Evolutionary conservation across 148 eudicot genomes (phyloP).

Genomic region (Vaccinium darrowii): DNA sequence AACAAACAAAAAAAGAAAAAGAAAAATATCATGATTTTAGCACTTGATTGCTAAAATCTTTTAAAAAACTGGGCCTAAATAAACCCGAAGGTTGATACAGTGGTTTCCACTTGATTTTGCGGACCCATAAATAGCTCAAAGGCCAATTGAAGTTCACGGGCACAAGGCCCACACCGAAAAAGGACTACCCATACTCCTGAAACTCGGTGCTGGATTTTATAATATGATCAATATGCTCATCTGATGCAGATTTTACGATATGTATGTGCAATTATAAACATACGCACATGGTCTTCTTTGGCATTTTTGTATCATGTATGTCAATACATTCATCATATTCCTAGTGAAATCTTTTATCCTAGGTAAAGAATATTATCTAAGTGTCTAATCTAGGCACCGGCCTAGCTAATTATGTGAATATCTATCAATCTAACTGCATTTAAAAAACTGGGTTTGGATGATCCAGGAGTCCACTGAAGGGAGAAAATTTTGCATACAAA

Average conservation of each 20-base stretch:
- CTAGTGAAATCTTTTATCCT: background rate
- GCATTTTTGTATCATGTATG: slow-evolving; percentile 2
- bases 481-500: no score
- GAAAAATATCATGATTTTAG: no score
- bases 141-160: no score
- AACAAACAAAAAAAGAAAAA: no score
- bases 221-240: background rate
- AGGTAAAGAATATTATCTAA: background rate
- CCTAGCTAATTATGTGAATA: background rate
- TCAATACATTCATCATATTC: background rate
- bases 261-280: background rate
- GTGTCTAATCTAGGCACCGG: slow-evolving; percentile 6
- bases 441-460: slow-evolving; percentile 3
- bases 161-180: no score
- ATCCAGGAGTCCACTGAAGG: background rate
- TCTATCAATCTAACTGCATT: background rate
- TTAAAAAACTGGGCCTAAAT: no score
- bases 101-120: no score
- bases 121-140: no score
- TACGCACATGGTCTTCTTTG: background rate
- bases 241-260: background rate
- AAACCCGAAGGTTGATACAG: no score
- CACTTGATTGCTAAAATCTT: no score
- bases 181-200: no score
- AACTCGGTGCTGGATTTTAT: no score